Evolutionary conservation across 495 filamentous ascomycete species (phyloP), one percentile per base, ranked within the genome.

Genomic region (Hyaloscypha finlandica): DNA sequence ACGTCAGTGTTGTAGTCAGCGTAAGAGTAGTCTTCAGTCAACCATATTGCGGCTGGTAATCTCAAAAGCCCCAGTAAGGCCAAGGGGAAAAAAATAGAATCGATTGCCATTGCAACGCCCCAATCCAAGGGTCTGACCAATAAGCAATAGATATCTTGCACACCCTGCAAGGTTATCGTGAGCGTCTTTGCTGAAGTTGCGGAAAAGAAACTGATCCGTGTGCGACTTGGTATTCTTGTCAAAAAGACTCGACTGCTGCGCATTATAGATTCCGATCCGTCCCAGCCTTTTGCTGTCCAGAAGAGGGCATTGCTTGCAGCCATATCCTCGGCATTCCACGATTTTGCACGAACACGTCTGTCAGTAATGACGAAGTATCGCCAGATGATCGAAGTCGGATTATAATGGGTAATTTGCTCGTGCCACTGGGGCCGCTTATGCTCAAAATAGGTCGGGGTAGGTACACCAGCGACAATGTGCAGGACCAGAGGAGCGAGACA

Each of bases 361-460:
- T 73, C 70, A 6, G 68, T 58, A 53, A 77, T 74, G n/a, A 68
- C 72, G 14, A 70, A 67, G 67, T 77, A 78, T 12, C 76, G 69
- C 72, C 72, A 78, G 6, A 77, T n/a, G 5, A 77, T 76, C 14
- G 76, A 71, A 5, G 70, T 71, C 0, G 76, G 76, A 52, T 74
- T 76, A 59, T 70, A 77, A 31, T 67, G 69, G 52, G 65, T 42
- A 59, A 74, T 65, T 8, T 62, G 60, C 29, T 74, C 63, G 66
- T 74, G 60, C 65, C 72, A 66, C 52, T 8, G n/a, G 4, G 48
- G 61, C 6, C 14, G 5, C 8, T 30, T 33, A n/a, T 16, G 33
- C 30, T 33, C 6, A 4, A 64, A 25, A 35, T 20, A 54, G 20
- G 29, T 22, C 5, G 61, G 45, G 14, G 61, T 8, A 4, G 48